Base-by-base conservation (phyloP, 2,329 filamentous ascomycete species). In the Trichoderma guizhouense region DNA sequence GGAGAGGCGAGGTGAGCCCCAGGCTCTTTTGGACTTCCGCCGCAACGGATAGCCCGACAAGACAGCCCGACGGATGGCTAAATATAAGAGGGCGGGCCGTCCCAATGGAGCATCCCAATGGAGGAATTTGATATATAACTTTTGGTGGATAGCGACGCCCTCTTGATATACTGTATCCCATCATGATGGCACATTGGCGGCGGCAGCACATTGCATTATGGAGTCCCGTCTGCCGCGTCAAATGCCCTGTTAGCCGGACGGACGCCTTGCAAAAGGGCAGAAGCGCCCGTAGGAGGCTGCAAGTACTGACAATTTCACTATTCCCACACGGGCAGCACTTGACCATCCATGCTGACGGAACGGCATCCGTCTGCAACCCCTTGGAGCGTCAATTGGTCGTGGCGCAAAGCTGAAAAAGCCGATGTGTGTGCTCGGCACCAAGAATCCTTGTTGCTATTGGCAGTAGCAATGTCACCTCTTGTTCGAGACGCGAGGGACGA, bases 331-430 rank as follows among this genome's bases (percentile, higher is more conserved):
- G 36, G 21, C 32, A n/a, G 21, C 43, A 60, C 30, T 26, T 55
- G 47, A 11, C 24, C 26, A 68, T 58, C 53, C 53, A 58, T 68
- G 65, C 53, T 47, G 36, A 28, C 53, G 65, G 65, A 68, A 68
- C 53, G 24, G 24, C 34, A 30, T 58, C 53, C 65, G 65, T 58
- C 53, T 58, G 65, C 51, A 58, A 36, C 32, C 34, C 43, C 51
- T 34, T 30, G 51, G 24, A 28, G 53, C 30, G 18, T 68, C 53
- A 57, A 55, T 43, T 28, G 53, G 26, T n/a, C 24, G 34, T 21
- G 51, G 53, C 47, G 62, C 39, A 51, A 43, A 64, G 62, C 62
- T 64, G 62, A 51, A 64, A 18, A 28, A 14, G 62, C 62, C 36
- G 18, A 51, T 24, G 34, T 63, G 34, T 63, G 34, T 7, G 15